These are phyloP conservation scores for Ehretia macrophylla DNA, from an alignment of 257 asterid species.

Conservation along the genomic window DNA sequence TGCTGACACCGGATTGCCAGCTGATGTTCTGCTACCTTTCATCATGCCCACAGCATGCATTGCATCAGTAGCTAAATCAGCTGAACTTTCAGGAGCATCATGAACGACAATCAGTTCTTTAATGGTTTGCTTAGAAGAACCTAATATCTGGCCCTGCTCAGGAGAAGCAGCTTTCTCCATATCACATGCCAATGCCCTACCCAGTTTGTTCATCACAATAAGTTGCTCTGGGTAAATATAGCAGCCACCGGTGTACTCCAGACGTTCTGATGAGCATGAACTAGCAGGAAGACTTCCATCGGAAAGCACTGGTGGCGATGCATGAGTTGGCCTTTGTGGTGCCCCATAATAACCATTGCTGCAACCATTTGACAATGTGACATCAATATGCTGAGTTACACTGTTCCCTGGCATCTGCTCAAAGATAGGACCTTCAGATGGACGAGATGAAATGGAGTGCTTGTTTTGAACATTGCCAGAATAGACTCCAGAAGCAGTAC, in stretches of 20 bases:
- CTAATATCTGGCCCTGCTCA: too few relatives aligned
- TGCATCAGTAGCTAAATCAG: slow-evolving; percentile 10
- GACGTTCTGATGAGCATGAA: slow-evolving; percentile 18
- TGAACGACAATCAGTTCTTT: slow-evolving; percentile 43
- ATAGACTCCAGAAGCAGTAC: slow-evolving; percentile 21
- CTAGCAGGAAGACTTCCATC: slow-evolving; percentile 19
- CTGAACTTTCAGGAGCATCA: slow-evolving; percentile 38
- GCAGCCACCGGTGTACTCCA: slow-evolving; percentile 26
- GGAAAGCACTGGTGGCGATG: slow-evolving; percentile 29
- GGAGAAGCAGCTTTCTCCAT: slow-evolving; percentile 20
- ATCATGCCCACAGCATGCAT: slow-evolving; percentile 11
- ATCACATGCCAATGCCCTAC: slow-evolving; percentile 18
- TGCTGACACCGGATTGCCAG: slow-evolving; percentile 10
- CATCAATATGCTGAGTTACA: slow-evolving; percentile 27
- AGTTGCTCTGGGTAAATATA: slow-evolving; percentile 17
- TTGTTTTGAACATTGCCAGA: slow-evolving; percentile 22
- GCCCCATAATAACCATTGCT: slow-evolving; percentile 27
- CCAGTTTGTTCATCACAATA: slow-evolving; percentile 22
- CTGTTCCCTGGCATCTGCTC: slow-evolving; percentile 18
- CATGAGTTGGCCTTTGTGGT: slow-evolving; percentile 21
- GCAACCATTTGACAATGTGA: slow-evolving; percentile 32
- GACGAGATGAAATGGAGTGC: slow-evolving; percentile 23
- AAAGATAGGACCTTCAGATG: slow-evolving; percentile 21
- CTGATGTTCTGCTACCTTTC: slow-evolving; percentile 14
- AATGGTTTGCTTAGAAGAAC: slow-evolving; percentile 18